A percentile compares a stretch with the other conserved stretches of the same genome.
These are phyloP conservation scores for Boechera stricta DNA, from an alignment of 345 rosid genomes.

Conservation along the genomic window DNA sequence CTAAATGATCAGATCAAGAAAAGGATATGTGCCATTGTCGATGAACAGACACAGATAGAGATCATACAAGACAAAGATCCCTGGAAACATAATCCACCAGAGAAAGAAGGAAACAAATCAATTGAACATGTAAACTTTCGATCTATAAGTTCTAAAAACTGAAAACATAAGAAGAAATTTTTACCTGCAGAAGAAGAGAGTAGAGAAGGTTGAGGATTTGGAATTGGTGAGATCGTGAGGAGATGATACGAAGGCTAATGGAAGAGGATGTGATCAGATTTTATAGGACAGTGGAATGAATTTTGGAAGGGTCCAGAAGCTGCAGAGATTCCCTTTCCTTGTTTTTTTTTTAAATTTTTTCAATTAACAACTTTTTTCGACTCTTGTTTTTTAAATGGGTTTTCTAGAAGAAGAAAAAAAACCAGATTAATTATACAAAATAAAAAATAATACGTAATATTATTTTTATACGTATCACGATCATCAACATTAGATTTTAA, in stretches of 20 bases:
- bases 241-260: not conserved
- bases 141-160: not conserved
- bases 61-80: conserved; percentile 9
- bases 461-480: too few species aligned
- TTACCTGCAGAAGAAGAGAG: conserved; percentile 8
- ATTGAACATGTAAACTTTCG: not conserved
- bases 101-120: not conserved
- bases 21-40: conserved; percentile 77
- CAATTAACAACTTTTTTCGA: too few species aligned
- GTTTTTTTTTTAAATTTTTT: not conserved
- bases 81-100: conserved; percentile 27
- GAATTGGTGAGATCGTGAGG: not conserved
- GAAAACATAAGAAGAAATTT: too few species aligned
- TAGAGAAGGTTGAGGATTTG: not conserved
- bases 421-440: too few species aligned
- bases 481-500: too few species aligned
- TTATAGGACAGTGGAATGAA: not conserved
- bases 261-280: not conserved
- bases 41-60: not conserved
- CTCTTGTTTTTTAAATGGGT: too few species aligned
- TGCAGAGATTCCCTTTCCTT: not conserved
- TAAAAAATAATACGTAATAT: too few species aligned
- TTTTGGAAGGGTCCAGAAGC: conserved; percentile 32
- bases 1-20: conserved; percentile 28
- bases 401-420: too few species aligned